Base-by-base conservation (phyloP, 2,329 filamentous ascomycete genomes). In the Incumbomyces delicatus region DNA sequence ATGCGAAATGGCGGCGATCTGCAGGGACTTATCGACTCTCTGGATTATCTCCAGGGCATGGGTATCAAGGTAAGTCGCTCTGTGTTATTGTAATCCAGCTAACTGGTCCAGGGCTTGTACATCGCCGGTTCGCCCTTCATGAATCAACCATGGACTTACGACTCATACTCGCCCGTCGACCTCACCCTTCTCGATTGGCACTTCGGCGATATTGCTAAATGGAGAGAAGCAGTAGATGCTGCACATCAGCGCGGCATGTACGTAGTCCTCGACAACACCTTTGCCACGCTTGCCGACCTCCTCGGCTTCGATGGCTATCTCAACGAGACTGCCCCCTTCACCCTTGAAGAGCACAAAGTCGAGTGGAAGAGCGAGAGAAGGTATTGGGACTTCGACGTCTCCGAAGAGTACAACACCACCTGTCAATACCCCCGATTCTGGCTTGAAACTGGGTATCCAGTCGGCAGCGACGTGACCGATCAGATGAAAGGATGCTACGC, bases 241-340 rank as follows among this genome's bases (percentile, higher is more conserved):
- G 78, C 83, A n/a, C 80, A 83, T 55, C 61, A 62, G 2, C 69
- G 75, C 27, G 74, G 70, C 44, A 83, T 83, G 78, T 81, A 81
- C 63, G 76, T 83, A 34, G 65, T 83, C 29, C 62, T 83, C 49
- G 80, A 83, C 58, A 82, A 82, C 57, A 83, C 80, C 1, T 72
- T 83, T 59, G 72, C 76, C 38, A 83, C 79, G 3, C 71, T 83
- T 72, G 74, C 76, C 42, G 77, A 83, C 54, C 65, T 83, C 43
- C 72, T 83, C 50, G 77, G 75, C 5, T 83, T 81, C 59, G 64
- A 80, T 45, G 77, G 76, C 1, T 77, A 72, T 53, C 63, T 78
- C 50, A 83, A 83, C 57, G 63, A 60, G 2, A 76, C 75, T 17
- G 73, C 79, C 0, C 76, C 76, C 0, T 81, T 78, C 56, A 62